Evolutionary conservation across 345 rosid species (phyloP).

Genomic region (Salix brachista): DNA sequence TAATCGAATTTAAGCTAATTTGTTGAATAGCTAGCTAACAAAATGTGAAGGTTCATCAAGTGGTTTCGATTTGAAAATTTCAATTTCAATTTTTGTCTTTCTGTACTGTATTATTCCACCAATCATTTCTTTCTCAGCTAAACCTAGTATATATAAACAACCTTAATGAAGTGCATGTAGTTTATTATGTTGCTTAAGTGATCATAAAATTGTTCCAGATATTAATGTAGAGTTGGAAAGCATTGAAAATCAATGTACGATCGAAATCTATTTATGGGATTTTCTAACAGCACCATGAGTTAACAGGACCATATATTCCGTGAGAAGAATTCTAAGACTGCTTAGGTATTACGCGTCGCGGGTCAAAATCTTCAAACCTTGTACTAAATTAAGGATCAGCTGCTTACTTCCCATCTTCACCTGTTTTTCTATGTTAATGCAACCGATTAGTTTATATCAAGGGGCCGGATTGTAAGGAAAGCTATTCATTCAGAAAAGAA

Average conservation of each 20-base stretch:
- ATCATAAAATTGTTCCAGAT: neutral
- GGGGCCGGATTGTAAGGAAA: neutral
- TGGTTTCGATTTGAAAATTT: neutral
- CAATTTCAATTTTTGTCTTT: too few species aligned
- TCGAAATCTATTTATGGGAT: too few species aligned
- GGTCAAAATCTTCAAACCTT: neutral
- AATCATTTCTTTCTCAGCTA: neutral
- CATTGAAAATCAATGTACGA: too few species aligned
- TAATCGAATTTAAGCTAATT: neutral
- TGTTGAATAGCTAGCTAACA: neutral
- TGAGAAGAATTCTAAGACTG: too few species aligned
- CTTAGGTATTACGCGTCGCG: neutral
- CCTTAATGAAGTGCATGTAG: neutral
- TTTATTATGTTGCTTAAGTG: neutral
- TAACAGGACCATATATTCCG: too few species aligned
- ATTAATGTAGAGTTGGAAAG: too few species aligned
- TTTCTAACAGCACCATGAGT: too few species aligned
- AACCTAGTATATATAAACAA: too few species aligned
- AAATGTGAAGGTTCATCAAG: neutral
- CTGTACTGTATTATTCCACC: too few species aligned
- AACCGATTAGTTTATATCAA: neutral
- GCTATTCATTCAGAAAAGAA: neutral
- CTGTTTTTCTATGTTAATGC: neutral
- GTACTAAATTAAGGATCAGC: neutral
- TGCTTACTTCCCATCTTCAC: neutral